phyloP scores from a whole-genome alignment of 805 yeast genomes.

The Gaillardinia entomophila region DNA sequence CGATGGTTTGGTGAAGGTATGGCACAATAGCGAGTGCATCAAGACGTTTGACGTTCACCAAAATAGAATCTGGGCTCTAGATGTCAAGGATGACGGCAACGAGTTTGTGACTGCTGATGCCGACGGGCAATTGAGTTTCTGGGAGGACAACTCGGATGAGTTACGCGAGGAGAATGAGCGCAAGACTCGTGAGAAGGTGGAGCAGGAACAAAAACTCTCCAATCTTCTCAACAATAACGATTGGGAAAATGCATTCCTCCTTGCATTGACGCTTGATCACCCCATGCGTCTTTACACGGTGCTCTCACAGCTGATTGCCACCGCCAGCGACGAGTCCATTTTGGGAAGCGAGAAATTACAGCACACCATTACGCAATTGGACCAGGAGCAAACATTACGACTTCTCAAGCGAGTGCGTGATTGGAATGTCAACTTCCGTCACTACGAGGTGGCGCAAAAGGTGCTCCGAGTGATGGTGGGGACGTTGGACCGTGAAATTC shows the following conservation, averaged over 20 bases:
- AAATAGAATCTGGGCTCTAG: slow-evolving; percentile 91
- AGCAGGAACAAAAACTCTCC: slow-evolving; percentile 81
- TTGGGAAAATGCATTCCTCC: slow-evolving; percentile 83
- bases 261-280: slow-evolving; percentile 83
- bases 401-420: slow-evolving; percentile 77
- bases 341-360: slow-evolving; percentile 62
- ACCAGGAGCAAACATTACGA: slow-evolving; percentile 50
- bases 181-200: slow-evolving; percentile 52
- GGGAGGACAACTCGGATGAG: slow-evolving; percentile 86
- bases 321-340: slow-evolving; percentile 44
- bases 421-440: slow-evolving; percentile 89
- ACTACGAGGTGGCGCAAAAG: slow-evolving; percentile 76
- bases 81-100: slow-evolving; percentile 51
- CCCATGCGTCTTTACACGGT: slow-evolving; percentile 85
- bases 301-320: slow-evolving; percentile 52
- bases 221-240: slow-evolving; percentile 68
- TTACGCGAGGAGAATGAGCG: slow-evolving; percentile 48
- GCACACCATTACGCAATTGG: slow-evolving; percentile 50
- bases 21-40: slow-evolving; percentile 71
- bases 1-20: slow-evolving; percentile 86
- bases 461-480: slow-evolving; percentile 60
- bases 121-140: slow-evolving; percentile 83
- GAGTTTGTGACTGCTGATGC: slow-evolving; percentile 86
- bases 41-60: slow-evolving; percentile 87
- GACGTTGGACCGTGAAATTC: slow-evolving; percentile 54